A percentile compares a stretch with the other conserved stretches of the same genome.
phyloP scores from a whole-genome alignment of 2,329 filamentous ascomycete genomes.

The Curvularia eragrostidis region DNA sequence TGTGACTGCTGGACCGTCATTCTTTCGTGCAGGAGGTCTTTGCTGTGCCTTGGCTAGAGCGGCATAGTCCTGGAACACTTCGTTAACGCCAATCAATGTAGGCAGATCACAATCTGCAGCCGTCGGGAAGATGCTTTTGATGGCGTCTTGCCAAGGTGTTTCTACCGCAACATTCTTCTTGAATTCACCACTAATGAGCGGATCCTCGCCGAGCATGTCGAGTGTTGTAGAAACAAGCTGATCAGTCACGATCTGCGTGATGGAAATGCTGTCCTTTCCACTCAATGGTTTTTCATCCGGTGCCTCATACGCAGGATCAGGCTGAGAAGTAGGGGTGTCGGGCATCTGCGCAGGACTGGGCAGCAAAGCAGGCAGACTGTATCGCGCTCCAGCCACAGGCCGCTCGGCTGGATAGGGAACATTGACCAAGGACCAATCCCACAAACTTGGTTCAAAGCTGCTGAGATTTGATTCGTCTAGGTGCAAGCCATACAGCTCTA shows the following conservation, averaged over 20 bases:
- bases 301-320: slow-evolving; percentile 34
- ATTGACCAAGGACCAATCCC: slow-evolving; percentile 49
- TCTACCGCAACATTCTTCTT: slow-evolving; percentile 26
- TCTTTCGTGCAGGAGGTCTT: slow-evolving; percentile 41
- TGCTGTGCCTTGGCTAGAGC: slow-evolving; percentile 46
- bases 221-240: slow-evolving; percentile 66
- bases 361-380: slow-evolving; percentile 39
- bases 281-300: slow-evolving; percentile 40
- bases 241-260: slow-evolving; percentile 75
- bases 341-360: slow-evolving; percentile 35
- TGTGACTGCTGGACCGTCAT: slow-evolving; percentile 37
- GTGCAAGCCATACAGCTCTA: slow-evolving; percentile 35
- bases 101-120: slow-evolving; percentile 43
- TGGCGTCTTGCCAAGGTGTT: slow-evolving; percentile 30
- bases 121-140: slow-evolving; percentile 41
- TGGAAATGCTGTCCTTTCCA: slow-evolving; percentile 68
- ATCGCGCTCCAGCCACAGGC: slow-evolving; percentile 27
- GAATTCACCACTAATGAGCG: not conserved
- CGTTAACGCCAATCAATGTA: slow-evolving; percentile 49
- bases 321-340: slow-evolving; percentile 44
- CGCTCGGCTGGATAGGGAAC: slow-evolving; percentile 38
- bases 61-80: slow-evolving; percentile 52
- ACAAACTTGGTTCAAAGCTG: slow-evolving; percentile 43
- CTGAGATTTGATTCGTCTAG: slow-evolving; percentile 38
- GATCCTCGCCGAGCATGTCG: slow-evolving; percentile 40